Evolutionary conservation across 768 basidiomycete species (phyloP), one percentile per base, ranked within the genome.

Genomic region (Suillus paluster): DNA sequence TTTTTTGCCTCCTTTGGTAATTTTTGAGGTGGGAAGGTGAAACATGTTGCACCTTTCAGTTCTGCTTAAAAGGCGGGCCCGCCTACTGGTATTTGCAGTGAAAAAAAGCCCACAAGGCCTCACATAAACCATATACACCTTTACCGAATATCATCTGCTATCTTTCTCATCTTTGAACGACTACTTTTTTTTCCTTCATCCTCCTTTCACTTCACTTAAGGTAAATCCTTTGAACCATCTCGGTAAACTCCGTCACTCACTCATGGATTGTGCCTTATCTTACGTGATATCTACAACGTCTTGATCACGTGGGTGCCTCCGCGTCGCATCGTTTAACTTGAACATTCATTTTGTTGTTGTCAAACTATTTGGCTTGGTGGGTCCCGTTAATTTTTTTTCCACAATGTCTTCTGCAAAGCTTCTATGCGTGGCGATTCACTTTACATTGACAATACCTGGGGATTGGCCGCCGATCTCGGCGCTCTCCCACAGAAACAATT

Each of bases 311-410:
- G 53, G 30, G 30, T 3, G 57, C 59, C 45, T 59, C 57, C 65
- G 58, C 64, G 62, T 62, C 69, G 62, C 69, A 61, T 63, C 52
- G n/a, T 60, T 36, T 15, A 33, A 42, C 45, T 30, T 39, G 44
- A 57, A 19, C 25, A 27, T 64, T 39, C 42, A 27, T 14, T 58
- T 36, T 42, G 55, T 63, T 69, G 67, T 71, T 75, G 71, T 69
- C 49, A 61, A 48, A 52, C 23, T 75, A 66, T 75, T 75, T 75
- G 74, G 73, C 49, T 49, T 44, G 75, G 74, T 75, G 74, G 74
- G 74, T 75, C 74, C 74, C 59, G 11, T 1, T 5, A 25, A 38
- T 57, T 68, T 68, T 70, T 75, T 73, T 71, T n/a, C n/a, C 48
- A 46, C 57, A 58, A 73, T 70, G 59, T 75, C 63, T 65, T 66